Base-by-base conservation (phyloP, 1,284 basidiomycete species). In the Xerocomus nothofagi region DNA sequence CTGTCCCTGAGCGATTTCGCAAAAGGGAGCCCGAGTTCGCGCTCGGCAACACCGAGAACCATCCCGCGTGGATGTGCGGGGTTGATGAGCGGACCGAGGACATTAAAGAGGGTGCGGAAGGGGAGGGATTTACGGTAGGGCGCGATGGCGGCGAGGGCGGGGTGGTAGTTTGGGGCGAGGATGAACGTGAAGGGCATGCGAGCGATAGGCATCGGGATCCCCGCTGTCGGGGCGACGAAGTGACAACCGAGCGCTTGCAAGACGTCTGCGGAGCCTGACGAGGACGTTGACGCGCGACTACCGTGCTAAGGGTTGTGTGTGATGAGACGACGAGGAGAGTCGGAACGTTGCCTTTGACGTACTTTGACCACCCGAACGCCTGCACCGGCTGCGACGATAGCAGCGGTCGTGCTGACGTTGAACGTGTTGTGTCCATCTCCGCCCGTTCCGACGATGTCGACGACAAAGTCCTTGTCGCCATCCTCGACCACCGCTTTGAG, bases 351-450 rank as follows among this genome's bases (percentile, higher is more conserved):
- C 9, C n/a, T 3, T 23, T 20, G 56, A 75, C 78, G 56, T 63
- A 93, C 93, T 78, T 98, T 98, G 70, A 94, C 86, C 1, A 98
- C 92, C 44, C 93, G 79, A 1, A 92, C 90, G 14, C 96, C 96
- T 1, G 94, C 91, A 14, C 96, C 96, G 17, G 93, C 93, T 21
- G 95, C 95, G 17, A 99, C 92, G 53, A 99, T 83, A 4, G 85
- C 94, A 2, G 96, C 96, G 0, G 93, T 91, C 0, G 96, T 98
- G 62, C 93, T 96, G 38, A 98, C 95, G 68, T 99, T 98, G 79
- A 96, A 99, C 0, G 96, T 90, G 63, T 98, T 93, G 72, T 96
- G 86, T 0, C 95, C 95, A 71, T 98, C 96, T 11, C 96, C 96
- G n/a, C 96, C 96, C 0, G 65, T 70, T 15, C 61, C 79, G 33